phyloP scores from a whole-genome alignment of 306 rosid genomes.

The Abrus precatorius region DNA sequence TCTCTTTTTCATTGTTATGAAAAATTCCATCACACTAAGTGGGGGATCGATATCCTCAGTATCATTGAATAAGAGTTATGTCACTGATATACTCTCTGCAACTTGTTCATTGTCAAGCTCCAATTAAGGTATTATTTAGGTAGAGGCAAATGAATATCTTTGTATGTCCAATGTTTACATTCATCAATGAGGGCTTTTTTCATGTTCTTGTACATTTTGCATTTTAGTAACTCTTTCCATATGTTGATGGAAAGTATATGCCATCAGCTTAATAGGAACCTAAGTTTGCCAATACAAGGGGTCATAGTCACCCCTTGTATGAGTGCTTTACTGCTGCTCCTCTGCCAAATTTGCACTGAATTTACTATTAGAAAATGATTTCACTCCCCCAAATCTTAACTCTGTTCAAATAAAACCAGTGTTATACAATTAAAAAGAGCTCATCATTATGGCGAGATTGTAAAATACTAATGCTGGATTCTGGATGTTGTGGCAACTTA shows the following conservation, averaged over 20 bases:
- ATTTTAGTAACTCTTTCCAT: background rate
- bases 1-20: background rate
- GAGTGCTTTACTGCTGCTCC: conserved; percentile 1
- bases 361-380: background rate
- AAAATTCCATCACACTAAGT: background rate
- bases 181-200: background rate
- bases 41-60: conserved; percentile 1
- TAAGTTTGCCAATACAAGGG: background rate
- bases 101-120: conserved; percentile 8
- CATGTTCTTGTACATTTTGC: background rate
- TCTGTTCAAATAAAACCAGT: background rate
- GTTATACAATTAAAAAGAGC: background rate
- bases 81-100: background rate
- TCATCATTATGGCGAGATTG: background rate
- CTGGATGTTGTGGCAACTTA: background rate
- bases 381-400: background rate
- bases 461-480: background rate
- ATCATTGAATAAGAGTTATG: background rate
- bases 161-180: background rate
- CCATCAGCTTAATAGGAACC: background rate
- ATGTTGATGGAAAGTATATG: conserved; percentile 14
- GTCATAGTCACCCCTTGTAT: background rate
- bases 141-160: background rate
- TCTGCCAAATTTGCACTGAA: background rate
- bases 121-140: background rate